Evolutionary conservation across 495 filamentous ascomycete species (phyloP).

Genomic region (Lophiotrema nucula): DNA sequence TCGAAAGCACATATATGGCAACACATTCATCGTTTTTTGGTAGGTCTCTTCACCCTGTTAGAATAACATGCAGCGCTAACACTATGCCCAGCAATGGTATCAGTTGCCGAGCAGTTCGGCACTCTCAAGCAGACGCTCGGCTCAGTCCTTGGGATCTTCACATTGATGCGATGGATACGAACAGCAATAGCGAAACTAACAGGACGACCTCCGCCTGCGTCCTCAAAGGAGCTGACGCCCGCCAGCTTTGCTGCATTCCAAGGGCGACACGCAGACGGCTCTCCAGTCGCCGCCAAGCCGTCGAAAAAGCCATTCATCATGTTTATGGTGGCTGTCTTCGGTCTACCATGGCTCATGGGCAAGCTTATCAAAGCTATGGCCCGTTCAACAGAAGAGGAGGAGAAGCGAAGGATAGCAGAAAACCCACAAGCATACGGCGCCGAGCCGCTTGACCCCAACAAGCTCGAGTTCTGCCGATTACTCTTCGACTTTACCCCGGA

Average conservation of each 20-base stretch:
- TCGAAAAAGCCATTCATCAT: conserved; percentile 94
- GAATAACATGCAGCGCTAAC: conserved; percentile 3
- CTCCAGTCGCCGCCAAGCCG: conserved; percentile 61
- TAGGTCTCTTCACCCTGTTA: conserved; percentile 52
- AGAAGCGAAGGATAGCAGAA: conserved; percentile 58
- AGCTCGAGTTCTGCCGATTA: conserved; percentile 92
- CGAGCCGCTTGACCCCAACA: conserved; percentile 69
- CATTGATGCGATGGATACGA: conserved; percentile 88
- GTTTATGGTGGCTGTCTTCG: conserved; percentile 92
- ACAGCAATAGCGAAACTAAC: conserved; percentile 89
- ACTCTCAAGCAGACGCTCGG: conserved; percentile 93
- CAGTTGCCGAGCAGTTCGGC: conserved; percentile 94
- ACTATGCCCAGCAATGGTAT: conserved; percentile 78
- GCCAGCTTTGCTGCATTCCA: conserved; percentile 87
- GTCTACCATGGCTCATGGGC: conserved; percentile 91
- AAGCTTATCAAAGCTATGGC: conserved; percentile 87
- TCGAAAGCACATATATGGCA: conserved; percentile 99
- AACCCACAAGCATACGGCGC: conserved; percentile 41
- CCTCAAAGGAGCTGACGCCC: conserved; percentile 81
- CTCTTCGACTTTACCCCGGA: conserved; percentile 90
- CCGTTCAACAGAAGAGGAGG: conserved; percentile 76
- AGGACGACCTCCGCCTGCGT: conserved; percentile 85
- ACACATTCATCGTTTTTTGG: conserved; percentile 98
- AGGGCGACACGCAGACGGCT: conserved; percentile 60
- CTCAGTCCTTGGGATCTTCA: conserved; percentile 92